Percentiles rank a stretch among this genome's conserved stretches.
Conservation (phyloP, 1,284 basidiomycete genomes). For the Anthracocystis panici-leucophaei region DNA sequence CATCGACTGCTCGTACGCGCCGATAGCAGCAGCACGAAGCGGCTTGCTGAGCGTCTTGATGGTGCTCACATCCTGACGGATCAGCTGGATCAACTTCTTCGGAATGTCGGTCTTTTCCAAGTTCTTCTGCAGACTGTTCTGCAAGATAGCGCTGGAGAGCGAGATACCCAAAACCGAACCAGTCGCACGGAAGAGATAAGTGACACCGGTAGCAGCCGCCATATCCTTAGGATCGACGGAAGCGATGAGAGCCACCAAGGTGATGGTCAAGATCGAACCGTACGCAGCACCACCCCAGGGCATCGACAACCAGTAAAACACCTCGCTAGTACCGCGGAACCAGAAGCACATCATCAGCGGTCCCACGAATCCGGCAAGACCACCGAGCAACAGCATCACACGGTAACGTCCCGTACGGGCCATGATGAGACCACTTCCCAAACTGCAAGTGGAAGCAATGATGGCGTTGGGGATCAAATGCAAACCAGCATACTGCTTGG, state of each 20-base stretch:
- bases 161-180: conserved; percentile 70
- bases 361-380: conserved; percentile 66
- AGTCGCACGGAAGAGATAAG: conserved; percentile 70
- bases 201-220: conserved; percentile 69
- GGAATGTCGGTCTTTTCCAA: conserved; percentile 60
- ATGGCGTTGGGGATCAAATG: conserved; percentile 70
- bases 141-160: conserved; percentile 69
- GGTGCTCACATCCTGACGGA: conserved; percentile 67
- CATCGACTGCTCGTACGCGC: conserved; percentile 69
- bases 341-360: conserved; percentile 70
- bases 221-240: conserved; percentile 69
- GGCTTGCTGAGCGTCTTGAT: conserved; percentile 62
- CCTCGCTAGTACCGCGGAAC: conserved; percentile 64
- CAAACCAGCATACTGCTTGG: conserved; percentile 67
- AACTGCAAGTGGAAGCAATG: conserved; percentile 69
- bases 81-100: conserved; percentile 62
- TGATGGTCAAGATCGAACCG: conserved; percentile 69
- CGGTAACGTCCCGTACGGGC: conserved; percentile 70
- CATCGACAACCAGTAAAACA: conserved; percentile 68
- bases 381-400: conserved; percentile 66
- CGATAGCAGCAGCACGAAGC: conserved; percentile 62
- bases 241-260: conserved; percentile 69
- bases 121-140: conserved; percentile 68
- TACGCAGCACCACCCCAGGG: conserved; percentile 68
- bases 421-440: conserved; percentile 70